Evolutionary conservation across 148 eudicot species (phyloP).

Genomic region (Rhododendron ovatum): DNA sequence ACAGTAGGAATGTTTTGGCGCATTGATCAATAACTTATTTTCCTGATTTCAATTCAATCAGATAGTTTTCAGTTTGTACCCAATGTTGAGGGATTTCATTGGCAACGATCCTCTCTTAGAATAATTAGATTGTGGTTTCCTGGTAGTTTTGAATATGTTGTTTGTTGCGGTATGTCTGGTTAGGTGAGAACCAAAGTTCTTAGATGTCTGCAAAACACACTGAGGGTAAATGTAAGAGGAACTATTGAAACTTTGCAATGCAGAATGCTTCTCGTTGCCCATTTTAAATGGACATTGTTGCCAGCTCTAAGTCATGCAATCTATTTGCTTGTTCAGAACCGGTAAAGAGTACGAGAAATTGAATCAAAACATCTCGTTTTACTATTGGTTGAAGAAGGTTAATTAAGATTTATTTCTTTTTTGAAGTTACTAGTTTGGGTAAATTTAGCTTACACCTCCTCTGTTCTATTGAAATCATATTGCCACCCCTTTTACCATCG

Average conservation of each 20-base stretch:
- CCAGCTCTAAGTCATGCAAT: not conserved
- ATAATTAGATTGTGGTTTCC: not conserved
- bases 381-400: not conserved
- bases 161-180: not conserved
- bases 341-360: not conserved
- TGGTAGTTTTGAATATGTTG: not conserved
- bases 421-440: not conserved
- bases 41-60: not conserved
- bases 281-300: not conserved
- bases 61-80: not conserved
- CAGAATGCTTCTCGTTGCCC: not conserved
- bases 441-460: not conserved
- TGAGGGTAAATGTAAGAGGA: not conserved
- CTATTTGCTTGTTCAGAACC: not conserved
- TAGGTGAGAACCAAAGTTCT: not conserved
- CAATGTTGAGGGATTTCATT: not conserved
- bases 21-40: not conserved
- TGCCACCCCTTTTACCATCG: not conserved
- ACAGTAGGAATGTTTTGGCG: not conserved
- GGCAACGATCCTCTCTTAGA: not conserved
- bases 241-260: not conserved
- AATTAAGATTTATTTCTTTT: not conserved
- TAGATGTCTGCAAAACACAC: not conserved
- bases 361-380: not conserved
- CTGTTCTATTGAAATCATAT: not conserved